Evolutionary conservation across 345 rosid genomes (phyloP), one percentile per base, ranked within the genome.

Genomic region (Brassica juncea): DNA sequence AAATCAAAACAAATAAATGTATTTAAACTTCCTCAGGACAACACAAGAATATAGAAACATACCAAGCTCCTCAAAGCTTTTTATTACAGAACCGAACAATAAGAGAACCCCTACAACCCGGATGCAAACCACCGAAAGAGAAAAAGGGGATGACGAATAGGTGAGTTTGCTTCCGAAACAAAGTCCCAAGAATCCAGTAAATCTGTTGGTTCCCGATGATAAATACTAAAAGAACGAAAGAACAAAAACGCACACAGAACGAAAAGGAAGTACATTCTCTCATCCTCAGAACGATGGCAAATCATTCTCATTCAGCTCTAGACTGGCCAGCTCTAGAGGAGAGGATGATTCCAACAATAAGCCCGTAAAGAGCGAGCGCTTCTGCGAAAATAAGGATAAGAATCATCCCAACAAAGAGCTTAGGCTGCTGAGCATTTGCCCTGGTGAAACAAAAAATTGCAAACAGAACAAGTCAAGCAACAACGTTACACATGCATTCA

Each of bases 351-450:
- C 84, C 84, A 2, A 82, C 82, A 34, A 82, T 82, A 58, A 82
- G 84, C 5, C 84, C 84, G 72, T 82, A 82, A 34, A 82, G 81
- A 77, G 84, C 84, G 0, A 82, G 78, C 7, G 84, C 84, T 68
- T 82, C 84, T 4, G 84, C 84, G 31, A 82, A 82, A 9, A 82
- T 82, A 64, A 82, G 84, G 71, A 82, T 82, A 67, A 81, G 80
- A 63, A 82, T 82, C 84, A 82, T 82, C 61, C 84, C 84, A 0
- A 82, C 84, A 4, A 82, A 82, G 54, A 82, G 82, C 77, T 82
- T 82, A 73, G 84, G 84, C 70, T 82, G 84, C 77, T 82, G 84
- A 14, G 84, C 84, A 74, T 82, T 82, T 9, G 84, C 84, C 79
- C 84, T 82, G 84, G 8, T n/a, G 1, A 1, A 82, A 68, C 2